Conservation (phyloP, 192 early-diverging fungal genomes). For the Coemansia sp. region DNA sequence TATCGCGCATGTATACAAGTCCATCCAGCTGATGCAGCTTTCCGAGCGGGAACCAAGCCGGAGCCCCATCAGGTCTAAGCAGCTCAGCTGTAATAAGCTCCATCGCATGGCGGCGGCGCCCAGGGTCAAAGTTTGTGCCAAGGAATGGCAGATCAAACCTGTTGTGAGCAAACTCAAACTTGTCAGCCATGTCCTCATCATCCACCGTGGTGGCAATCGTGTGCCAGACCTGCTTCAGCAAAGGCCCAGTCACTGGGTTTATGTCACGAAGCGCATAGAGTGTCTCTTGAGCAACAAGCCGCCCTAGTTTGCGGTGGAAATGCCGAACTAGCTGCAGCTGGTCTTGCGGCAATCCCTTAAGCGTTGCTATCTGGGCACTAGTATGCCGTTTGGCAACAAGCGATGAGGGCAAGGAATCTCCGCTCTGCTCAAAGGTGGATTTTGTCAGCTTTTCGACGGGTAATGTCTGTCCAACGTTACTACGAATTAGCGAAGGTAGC, state of each 20-base stretch:
- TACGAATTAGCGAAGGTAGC: conserved; percentile 36
- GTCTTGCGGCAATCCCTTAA: conserved; percentile 36
- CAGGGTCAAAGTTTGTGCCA: conserved; percentile 15
- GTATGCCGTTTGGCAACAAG: conserved; percentile 33
- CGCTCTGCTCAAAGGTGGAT: background rate
- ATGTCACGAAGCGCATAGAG: conserved; percentile 45
- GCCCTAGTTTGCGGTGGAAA: conserved; percentile 40
- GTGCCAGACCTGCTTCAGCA: conserved; percentile 51
- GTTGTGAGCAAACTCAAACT: conserved; percentile 49
- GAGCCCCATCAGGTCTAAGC: conserved; percentile 19
- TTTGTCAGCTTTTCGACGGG: too few relatives aligned
- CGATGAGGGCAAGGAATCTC: background rate
- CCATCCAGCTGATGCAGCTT: conserved; percentile 22
- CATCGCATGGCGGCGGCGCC: conserved; percentile 31
- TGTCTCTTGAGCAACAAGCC: conserved; percentile 47
- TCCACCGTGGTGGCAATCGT: conserved; percentile 48
- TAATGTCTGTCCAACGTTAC: too few relatives aligned
- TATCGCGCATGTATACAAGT: conserved; percentile 46
- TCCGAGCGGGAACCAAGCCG: conserved; percentile 17
- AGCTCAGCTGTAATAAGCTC: conserved; percentile 36
- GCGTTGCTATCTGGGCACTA: conserved; percentile 41
- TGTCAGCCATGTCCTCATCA: conserved; percentile 36
- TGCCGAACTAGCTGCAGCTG: conserved; percentile 43
- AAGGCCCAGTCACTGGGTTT: conserved; percentile 30
- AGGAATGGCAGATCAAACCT: conserved; percentile 33